Conservation (phyloP, 2,329 filamentous ascomycete genomes). For the Penicillium sp. region DNA sequence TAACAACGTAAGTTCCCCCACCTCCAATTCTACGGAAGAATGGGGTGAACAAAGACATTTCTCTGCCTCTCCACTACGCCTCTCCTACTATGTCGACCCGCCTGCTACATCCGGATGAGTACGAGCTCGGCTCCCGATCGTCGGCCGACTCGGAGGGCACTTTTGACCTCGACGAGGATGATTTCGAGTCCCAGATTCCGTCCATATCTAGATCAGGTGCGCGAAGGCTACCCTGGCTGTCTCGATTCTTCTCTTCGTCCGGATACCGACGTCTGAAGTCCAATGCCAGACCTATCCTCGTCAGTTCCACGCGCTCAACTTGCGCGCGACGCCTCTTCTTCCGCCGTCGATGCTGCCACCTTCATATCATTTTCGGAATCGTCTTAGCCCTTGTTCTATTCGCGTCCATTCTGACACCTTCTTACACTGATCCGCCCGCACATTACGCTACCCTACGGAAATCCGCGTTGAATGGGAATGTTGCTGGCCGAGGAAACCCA, state of each 20-base stretch:
- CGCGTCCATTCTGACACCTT: slow-evolving; percentile 56
- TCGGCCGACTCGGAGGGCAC: slow-evolving; percentile 45
- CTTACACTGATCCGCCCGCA: slow-evolving; percentile 58
- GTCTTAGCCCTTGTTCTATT: slow-evolving; percentile 44
- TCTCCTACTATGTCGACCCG: slow-evolving; percentile 40
- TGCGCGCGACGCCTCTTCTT: slow-evolving; percentile 35
- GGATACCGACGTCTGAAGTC: slow-evolving; percentile 39
- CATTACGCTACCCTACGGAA: slow-evolving; percentile 53
- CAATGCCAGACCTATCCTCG: slow-evolving; percentile 30
- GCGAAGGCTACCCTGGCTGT: slow-evolving; percentile 31
- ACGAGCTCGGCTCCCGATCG: slow-evolving; percentile 45
- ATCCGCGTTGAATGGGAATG: slow-evolving; percentile 32
- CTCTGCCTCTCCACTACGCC: not conserved
- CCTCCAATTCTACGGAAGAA: not conserved
- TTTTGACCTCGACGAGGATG: slow-evolving; percentile 48
- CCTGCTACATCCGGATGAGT: slow-evolving; percentile 47
- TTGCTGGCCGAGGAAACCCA: slow-evolving; percentile 54
- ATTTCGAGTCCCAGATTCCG: slow-evolving; percentile 46
- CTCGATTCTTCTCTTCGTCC: slow-evolving; percentile 35
- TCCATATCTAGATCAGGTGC: slow-evolving; percentile 32
- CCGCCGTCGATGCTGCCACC: slow-evolving; percentile 39
- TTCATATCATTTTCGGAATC: slow-evolving; percentile 33
- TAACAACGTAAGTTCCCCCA: not conserved
- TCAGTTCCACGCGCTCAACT: slow-evolving; percentile 28
- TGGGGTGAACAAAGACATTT: not conserved